A percentile compares a stretch with the other conserved stretches of the same genome.
Conservation (phyloP, 2,329 filamentous ascomycete genomes). For the Colletotrichum viniferum region DNA sequence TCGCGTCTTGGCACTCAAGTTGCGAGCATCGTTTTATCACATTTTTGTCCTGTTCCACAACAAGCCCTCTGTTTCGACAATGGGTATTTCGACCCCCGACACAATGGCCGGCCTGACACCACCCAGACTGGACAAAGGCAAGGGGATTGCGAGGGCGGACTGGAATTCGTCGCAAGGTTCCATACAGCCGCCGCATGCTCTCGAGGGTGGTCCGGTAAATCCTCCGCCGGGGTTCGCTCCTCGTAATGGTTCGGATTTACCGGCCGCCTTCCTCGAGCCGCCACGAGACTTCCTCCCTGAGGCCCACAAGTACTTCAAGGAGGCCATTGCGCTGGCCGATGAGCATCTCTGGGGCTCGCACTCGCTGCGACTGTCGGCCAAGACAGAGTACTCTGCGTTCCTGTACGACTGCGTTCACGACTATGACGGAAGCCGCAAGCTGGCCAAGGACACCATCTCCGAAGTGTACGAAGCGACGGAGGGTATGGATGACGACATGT, state of each 20-base stretch:
- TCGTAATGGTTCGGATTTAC: conserved; percentile 33
- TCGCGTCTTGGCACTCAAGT: conserved; percentile 88
- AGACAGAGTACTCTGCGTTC: conserved; percentile 91
- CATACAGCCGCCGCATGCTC: conserved; percentile 50
- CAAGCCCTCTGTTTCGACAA: conserved; percentile 74
- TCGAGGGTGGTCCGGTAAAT: conserved; percentile 64
- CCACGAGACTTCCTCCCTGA: conserved; percentile 80
- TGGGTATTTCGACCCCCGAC: conserved; percentile 57
- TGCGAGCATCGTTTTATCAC: conserved; percentile 93
- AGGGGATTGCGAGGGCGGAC: conserved; percentile 50
- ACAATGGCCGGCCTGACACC: conserved; percentile 41
- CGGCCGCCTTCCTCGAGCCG: conserved; percentile 72
- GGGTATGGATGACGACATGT: conserved; percentile 94
- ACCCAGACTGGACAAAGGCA: conserved; percentile 50
- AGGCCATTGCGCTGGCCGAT: conserved; percentile 77
- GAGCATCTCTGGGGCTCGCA: conserved; percentile 83
- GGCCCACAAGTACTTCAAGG: conserved; percentile 81
- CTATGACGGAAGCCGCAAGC: conserved; percentile 71
- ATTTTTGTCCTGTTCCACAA: conserved; percentile 98
- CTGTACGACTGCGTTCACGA: conserved; percentile 93
- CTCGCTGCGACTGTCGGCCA: conserved; percentile 85
- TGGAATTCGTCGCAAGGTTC: conserved; percentile 47
- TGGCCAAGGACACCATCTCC: conserved; percentile 83
- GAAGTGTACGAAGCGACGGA: conserved; percentile 92
- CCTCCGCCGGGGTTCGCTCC: conserved; percentile 59